Evolutionary conservation across 805 yeast genomes (phyloP).

Genomic region (Deakozyma indianensis): DNA sequence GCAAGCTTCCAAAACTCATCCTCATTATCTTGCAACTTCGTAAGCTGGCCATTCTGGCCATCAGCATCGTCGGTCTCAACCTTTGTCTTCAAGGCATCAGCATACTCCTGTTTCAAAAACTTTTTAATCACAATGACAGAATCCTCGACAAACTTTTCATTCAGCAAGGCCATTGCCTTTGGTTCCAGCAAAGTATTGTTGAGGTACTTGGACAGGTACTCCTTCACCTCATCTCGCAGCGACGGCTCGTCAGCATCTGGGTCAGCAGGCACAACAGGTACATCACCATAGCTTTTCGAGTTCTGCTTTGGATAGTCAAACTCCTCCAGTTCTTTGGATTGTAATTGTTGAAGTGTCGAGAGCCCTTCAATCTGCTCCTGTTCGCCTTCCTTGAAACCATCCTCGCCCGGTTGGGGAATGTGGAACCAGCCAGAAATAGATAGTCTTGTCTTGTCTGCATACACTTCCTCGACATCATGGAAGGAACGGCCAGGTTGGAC

Average conservation of each 20-base stretch:
- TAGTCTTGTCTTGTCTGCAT: constrained; percentile 76
- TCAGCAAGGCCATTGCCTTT: constrained; percentile 29
- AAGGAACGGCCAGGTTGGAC: constrained; percentile 94
- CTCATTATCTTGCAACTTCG: not conserved
- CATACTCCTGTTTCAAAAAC: constrained; percentile 44
- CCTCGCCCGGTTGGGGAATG: constrained; percentile 87
- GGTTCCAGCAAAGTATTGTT: constrained; percentile 32
- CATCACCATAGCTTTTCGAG: constrained; percentile 4
- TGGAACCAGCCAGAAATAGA: constrained; percentile 99
- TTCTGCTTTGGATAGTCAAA: constrained; percentile 62
- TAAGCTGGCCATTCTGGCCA: constrained; percentile 9
- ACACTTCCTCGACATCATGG: constrained; percentile 97
- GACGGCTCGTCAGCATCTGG: constrained; percentile 4
- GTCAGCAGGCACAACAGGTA: constrained; percentile 4
- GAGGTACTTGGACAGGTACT: constrained; percentile 39
- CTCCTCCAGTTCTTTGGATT: constrained; percentile 60
- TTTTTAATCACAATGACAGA: constrained; percentile 55
- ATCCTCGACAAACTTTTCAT: constrained; percentile 43
- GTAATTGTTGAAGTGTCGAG: constrained; percentile 67
- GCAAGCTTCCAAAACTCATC: constrained; percentile 77
- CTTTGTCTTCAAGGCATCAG: constrained; percentile 29
- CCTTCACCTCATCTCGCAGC: constrained; percentile 29
- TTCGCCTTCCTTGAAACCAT: constrained; percentile 70
- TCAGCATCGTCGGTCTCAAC: constrained; percentile 38
- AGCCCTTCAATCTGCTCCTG: constrained; percentile 62